These are phyloP conservation scores for Pilatotrama ljubarskyi DNA, from an alignment of 768 basidiomycete species.

Conservation along the genomic window DNA sequence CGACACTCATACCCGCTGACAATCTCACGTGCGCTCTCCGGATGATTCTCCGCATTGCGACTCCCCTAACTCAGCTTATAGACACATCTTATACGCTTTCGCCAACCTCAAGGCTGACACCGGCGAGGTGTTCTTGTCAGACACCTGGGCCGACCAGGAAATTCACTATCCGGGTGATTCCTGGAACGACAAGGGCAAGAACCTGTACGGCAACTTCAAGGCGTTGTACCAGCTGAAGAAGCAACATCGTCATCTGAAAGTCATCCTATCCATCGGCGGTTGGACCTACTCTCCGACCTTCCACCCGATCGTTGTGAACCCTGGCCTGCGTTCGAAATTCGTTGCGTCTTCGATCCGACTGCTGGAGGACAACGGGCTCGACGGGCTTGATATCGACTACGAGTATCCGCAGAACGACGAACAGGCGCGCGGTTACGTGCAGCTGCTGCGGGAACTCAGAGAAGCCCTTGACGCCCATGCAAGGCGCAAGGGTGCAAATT, in stretches of 20 bases:
- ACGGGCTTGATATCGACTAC: slow-evolving; percentile 91
- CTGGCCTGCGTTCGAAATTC: slow-evolving; percentile 66
- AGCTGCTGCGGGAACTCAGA: slow-evolving; percentile 77
- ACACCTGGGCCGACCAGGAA: slow-evolving; percentile 94
- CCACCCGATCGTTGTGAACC: slow-evolving; percentile 74
- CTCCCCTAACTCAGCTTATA: slow-evolving; percentile 27
- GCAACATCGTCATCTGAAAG: slow-evolving; percentile 74
- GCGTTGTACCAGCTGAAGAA: slow-evolving; percentile 92
- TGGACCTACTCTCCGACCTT: slow-evolving; percentile 93
- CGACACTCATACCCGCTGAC: slow-evolving; percentile 75
- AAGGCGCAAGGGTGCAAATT: slow-evolving; percentile 56
- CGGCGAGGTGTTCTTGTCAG: slow-evolving; percentile 87
- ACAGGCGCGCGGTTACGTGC: slow-evolving; percentile 82
- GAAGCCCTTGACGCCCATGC: slow-evolving; percentile 76
- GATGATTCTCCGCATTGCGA: background rate
- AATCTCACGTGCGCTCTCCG: slow-evolving; percentile 73
- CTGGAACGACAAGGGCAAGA: slow-evolving; percentile 89
- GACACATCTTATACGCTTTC: slow-evolving; percentile 91
- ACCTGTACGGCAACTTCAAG: slow-evolving; percentile 96
- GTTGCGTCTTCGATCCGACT: slow-evolving; percentile 78
- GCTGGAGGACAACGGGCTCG: slow-evolving; percentile 89
- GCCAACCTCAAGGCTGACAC: slow-evolving; percentile 82
- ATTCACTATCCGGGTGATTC: slow-evolving; percentile 95
- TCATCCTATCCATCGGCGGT: slow-evolving; percentile 88
- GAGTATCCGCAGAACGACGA: slow-evolving; percentile 83